Evolutionary conservation across 768 basidiomycete genomes (phyloP).

Genomic region (Boletus coccyginus): DNA sequence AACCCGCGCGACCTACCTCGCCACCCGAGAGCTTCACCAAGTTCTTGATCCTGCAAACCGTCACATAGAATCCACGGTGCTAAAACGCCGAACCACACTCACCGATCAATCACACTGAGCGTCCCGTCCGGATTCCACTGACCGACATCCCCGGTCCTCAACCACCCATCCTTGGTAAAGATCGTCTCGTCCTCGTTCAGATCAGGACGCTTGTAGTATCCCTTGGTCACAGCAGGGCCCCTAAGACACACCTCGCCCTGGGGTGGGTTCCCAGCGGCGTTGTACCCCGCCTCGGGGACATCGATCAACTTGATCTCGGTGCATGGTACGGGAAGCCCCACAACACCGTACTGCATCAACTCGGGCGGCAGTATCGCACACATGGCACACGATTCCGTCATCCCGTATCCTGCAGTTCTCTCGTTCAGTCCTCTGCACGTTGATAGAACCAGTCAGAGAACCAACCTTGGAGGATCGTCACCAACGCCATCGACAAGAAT

Average conservation of each 20-base stretch:
- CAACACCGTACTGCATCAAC: slow-evolving; percentile 66
- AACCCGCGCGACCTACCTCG: slow-evolving; percentile 48
- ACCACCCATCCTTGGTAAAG: slow-evolving; percentile 90
- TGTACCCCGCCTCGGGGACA: slow-evolving; percentile 82
- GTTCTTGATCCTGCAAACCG: slow-evolving; percentile 70
- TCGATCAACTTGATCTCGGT: slow-evolving; percentile 86
- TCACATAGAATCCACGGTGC: neutral
- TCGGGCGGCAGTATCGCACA: slow-evolving; percentile 85
- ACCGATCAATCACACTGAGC: slow-evolving; percentile 85
- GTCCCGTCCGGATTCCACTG: slow-evolving; percentile 95
- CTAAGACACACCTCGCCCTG: slow-evolving; percentile 90
- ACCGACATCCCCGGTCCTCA: slow-evolving; percentile 92
- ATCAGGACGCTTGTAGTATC: slow-evolving; percentile 91
- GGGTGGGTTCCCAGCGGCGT: slow-evolving; percentile 63
- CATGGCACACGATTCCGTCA: slow-evolving; percentile 97
- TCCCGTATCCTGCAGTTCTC: slow-evolving; percentile 69
- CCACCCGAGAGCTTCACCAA: slow-evolving; percentile 81
- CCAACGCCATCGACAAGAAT: slow-evolving; percentile 79
- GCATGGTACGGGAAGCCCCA: slow-evolving; percentile 86
- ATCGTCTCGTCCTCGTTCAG: slow-evolving; percentile 79
- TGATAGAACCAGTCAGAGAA: neutral
- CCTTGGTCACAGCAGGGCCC: slow-evolving; percentile 82
- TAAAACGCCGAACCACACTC: slow-evolving; percentile 23
- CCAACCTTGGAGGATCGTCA: slow-evolving; percentile 81
- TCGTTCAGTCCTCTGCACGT: neutral